These are phyloP conservation scores for Neonectria punicea DNA, from an alignment of 2,329 filamentous ascomycete species.

Conservation along the genomic window DNA sequence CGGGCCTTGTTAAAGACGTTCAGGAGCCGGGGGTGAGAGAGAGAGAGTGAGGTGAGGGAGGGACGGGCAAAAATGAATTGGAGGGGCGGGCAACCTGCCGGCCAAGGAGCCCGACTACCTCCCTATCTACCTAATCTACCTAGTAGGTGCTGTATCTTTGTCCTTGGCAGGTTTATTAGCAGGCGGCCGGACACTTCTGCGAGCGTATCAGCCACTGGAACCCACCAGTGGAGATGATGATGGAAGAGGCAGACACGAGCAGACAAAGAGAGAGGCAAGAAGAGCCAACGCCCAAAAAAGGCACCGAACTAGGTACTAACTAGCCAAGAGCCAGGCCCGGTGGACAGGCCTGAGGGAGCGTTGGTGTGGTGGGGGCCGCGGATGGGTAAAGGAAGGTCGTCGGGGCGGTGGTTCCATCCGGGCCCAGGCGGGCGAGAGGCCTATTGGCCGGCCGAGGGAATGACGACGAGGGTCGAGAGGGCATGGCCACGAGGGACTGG, in stretches of 20 bases:
- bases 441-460: slow-evolving; percentile 32
- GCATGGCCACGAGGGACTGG: slow-evolving; percentile 25
- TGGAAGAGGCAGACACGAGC: not conserved
- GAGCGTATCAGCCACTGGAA: slow-evolving; percentile 3
- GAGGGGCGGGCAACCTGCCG: not conserved
- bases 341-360: slow-evolving; percentile 26
- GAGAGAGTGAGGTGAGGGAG: not conserved
- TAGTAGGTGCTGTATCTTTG: not conserved
- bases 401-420: slow-evolving; percentile 35
- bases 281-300: not conserved
- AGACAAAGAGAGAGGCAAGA: slow-evolving; percentile 4
- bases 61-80: not conserved
- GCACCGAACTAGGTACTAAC: not conserved
- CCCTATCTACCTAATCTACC: too few relatives aligned
- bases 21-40: not conserved
- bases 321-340: not conserved
- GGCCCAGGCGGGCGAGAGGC: slow-evolving; percentile 28
- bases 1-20: not conserved
- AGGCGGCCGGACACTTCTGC: slow-evolving; percentile 8
- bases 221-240: slow-evolving; percentile 7
- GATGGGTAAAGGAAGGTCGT: slow-evolving; percentile 30
- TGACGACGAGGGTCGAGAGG: slow-evolving; percentile 26
- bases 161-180: slow-evolving; percentile 18
- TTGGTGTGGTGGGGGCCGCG: slow-evolving; percentile 33
- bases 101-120: not conserved